phyloP scores from a whole-genome alignment of 495 filamentous ascomycete genomes.

The Xylaria castorea region DNA sequence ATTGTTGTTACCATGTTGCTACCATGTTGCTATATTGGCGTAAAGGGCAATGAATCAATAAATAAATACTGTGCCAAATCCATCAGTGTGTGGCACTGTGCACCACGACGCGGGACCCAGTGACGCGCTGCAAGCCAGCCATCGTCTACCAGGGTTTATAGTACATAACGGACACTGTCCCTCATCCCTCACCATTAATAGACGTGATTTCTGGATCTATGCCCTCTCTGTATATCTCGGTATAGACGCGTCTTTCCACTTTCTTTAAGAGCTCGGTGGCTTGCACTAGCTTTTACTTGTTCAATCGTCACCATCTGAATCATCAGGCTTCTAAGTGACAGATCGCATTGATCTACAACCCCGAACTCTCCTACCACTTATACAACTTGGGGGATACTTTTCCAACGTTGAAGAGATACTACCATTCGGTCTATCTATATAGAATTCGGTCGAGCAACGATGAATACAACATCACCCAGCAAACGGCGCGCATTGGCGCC shows the following conservation, averaged over 20 bases:
- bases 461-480: slow-evolving; percentile 46
- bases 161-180: slow-evolving; percentile 15
- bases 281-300: neutral
- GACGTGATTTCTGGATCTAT: neutral
- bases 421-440: neutral
- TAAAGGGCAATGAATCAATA: slow-evolving; percentile 23
- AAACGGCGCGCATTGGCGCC: slow-evolving; percentile 56
- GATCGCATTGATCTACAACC: slow-evolving; percentile 9
- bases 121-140: slow-evolving; percentile 27
- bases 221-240: neutral
- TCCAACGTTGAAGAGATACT: neutral
- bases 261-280: neutral
- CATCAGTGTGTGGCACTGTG: slow-evolving; percentile 8
- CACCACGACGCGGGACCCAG: slow-evolving; percentile 24
- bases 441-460: slow-evolving; percentile 14
- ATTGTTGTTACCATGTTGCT: slow-evolving; percentile 10
- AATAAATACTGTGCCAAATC: slow-evolving; percentile 22
- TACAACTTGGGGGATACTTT: neutral
- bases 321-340: neutral
- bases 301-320: neutral
- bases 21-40: slow-evolving; percentile 1
- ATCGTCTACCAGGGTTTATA: slow-evolving; percentile 11
- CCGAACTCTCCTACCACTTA: slow-evolving; percentile 10
- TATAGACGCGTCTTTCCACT: slow-evolving; percentile 12
- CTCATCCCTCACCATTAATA: slow-evolving; percentile 14